Conservation (phyloP, 2,329 filamentous ascomycete genomes). For the Chrysoporthe puriensis region DNA sequence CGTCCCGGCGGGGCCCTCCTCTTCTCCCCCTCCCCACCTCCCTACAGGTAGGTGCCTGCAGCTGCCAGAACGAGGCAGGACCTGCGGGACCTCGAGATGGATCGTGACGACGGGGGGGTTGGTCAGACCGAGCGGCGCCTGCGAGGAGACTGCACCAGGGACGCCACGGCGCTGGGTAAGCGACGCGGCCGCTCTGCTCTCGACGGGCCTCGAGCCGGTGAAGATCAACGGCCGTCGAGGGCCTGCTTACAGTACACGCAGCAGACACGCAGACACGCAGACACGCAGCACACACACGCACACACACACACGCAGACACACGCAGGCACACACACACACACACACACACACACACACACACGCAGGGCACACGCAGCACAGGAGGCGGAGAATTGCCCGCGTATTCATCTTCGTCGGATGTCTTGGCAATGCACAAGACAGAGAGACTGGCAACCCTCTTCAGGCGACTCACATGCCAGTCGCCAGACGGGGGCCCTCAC, state of each 20-base stretch:
- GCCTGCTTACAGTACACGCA: no score
- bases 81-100: no score
- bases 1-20: no score
- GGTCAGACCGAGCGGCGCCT: slow-evolving; percentile 6
- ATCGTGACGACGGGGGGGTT: no score
- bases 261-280: no score
- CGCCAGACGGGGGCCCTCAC: background rate
- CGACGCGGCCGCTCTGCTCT: background rate
- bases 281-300: no score
- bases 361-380: background rate
- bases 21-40: no score
- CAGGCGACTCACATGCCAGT: background rate
- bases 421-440: background rate
- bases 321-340: no score
- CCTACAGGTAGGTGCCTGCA: no score
- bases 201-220: background rate
- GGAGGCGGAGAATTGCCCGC: background rate
- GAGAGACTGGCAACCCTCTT: background rate
- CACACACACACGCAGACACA: no score
- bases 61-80: no score
- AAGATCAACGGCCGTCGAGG: background rate
- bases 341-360: no score
- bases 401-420: background rate
- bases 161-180: background rate
- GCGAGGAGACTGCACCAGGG: background rate